Conservation (phyloP, 371 early-diverging fungal genomes). For the Haplosporangium sp. region DNA sequence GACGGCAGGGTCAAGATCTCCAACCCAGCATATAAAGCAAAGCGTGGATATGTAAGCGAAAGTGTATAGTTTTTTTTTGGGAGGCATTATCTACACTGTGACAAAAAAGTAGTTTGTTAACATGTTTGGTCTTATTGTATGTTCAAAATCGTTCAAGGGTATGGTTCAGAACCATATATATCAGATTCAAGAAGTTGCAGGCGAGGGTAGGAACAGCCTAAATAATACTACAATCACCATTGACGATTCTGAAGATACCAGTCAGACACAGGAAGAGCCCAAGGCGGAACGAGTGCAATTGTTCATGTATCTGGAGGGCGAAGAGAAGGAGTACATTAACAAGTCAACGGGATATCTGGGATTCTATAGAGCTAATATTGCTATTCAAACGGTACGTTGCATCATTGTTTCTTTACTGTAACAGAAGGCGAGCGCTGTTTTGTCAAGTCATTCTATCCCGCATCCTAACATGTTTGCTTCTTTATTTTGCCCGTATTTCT, state of each 20-base stretch:
- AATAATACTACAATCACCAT: not conserved
- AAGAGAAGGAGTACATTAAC: conserved; percentile 25
- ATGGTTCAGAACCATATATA: conserved; percentile 41
- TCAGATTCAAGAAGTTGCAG: conserved; percentile 15
- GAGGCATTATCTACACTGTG: not conserved
- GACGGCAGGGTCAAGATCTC: conserved; percentile 40
- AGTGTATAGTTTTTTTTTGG: not conserved
- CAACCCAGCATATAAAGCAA: conserved; percentile 34
- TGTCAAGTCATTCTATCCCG: too few species aligned
- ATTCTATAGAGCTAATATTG: conserved; percentile 31
- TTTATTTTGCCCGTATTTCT: not conserved
- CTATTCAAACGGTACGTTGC: conserved; percentile 37
- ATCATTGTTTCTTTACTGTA: too few species aligned
- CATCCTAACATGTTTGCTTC: not conserved
- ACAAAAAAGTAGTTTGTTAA: too few species aligned
- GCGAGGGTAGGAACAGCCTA: not conserved
- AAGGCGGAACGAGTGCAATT: not conserved
- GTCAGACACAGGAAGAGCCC: conserved; percentile 2
- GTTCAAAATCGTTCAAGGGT: conserved; percentile 19
- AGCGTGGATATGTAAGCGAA: conserved; percentile 40
- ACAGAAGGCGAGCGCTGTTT: too few species aligned
- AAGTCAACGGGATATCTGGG: conserved; percentile 15
- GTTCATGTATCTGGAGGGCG: conserved; percentile 16
- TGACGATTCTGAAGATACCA: not conserved
- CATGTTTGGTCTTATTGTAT: not conserved